phyloP scores from a whole-genome alignment of 2,329 filamentous ascomycete species.

The Talaromyces sp. region DNA sequence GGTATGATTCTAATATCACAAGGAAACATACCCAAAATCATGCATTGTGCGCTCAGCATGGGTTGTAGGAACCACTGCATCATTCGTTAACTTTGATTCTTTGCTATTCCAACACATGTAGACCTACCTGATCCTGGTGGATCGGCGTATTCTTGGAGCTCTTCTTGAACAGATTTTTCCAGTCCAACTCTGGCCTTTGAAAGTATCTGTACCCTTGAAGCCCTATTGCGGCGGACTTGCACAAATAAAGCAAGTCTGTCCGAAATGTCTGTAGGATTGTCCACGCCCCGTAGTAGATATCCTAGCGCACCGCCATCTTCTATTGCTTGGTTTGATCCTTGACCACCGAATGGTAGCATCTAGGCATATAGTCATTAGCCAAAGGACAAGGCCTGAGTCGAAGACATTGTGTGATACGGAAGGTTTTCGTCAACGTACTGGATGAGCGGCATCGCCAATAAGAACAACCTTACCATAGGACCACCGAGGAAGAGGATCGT shows the following conservation, averaged over 20 bases:
- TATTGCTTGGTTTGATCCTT: conserved; percentile 34
- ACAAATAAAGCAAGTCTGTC: conserved; percentile 24
- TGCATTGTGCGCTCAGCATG: conserved; percentile 2
- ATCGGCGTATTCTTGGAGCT: conserved; percentile 2
- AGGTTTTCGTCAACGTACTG: conserved; percentile 20
- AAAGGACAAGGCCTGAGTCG: no score
- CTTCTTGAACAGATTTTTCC: not conserved
- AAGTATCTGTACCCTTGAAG: conserved; percentile 25
- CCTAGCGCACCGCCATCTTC: conserved; percentile 34
- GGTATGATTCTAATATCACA: not conserved
- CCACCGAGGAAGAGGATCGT: conserved; percentile 29
- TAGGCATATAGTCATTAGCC: not conserved
- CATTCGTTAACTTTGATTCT: not conserved
- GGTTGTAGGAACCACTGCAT: not conserved
- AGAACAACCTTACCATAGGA: conserved; percentile 26
- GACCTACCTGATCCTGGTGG: not conserved
- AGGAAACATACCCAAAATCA: not conserved
- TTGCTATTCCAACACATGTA: not conserved
- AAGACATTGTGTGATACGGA: not conserved
- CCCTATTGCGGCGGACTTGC: conserved; percentile 23
- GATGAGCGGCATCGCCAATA: conserved; percentile 35
- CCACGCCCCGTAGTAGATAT: conserved; percentile 3
- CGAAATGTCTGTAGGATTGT: conserved; percentile 19
- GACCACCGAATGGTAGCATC: conserved; percentile 32
- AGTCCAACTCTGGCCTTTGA: conserved; percentile 17